Evolutionary conservation across 805 yeast species (phyloP).

Genomic region (Pichia cabralensis): DNA sequence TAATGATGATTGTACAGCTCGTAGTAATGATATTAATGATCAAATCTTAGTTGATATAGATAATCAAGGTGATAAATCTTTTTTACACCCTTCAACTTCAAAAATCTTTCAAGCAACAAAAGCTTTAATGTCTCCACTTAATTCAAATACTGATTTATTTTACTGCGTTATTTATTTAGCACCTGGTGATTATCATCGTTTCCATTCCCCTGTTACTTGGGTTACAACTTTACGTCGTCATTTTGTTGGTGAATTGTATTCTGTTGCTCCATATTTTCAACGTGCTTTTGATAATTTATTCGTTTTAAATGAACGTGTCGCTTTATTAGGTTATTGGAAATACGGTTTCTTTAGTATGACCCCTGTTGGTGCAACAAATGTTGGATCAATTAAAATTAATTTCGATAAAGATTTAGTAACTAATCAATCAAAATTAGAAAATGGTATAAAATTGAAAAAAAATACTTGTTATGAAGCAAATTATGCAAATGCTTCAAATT

Average conservation of each 20-base stretch:
- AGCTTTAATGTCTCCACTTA: slow-evolving; percentile 12
- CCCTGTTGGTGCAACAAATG: slow-evolving; percentile 98
- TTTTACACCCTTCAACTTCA: slow-evolving; percentile 20
- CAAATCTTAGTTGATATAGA: slow-evolving; percentile 24
- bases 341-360: slow-evolving; percentile 97
- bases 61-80: slow-evolving; percentile 62
- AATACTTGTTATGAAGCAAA: slow-evolving; percentile 92
- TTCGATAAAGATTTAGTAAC: slow-evolving; percentile 88
- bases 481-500: slow-evolving; percentile 64
- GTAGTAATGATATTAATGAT: slow-evolving; percentile 1
- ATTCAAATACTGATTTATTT: slow-evolving; percentile 48
- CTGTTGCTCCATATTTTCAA: slow-evolving; percentile 96
- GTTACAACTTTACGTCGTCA: slow-evolving; percentile 89
- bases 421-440: slow-evolving; percentile 59
- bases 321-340: slow-evolving; percentile 91
- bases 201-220: slow-evolving; percentile 96
- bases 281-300: slow-evolving; percentile 76
- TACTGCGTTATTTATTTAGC: slow-evolving; percentile 92
- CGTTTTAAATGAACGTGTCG: slow-evolving; percentile 89
- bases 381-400: slow-evolving; percentile 85
- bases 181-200: slow-evolving; percentile 97
- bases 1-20: slow-evolving; percentile 8
- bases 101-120: slow-evolving; percentile 20
- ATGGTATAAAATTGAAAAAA: slow-evolving; percentile 43
- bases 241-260: slow-evolving; percentile 88